Percentiles rank a stretch among this genome's conserved stretches.
Evolutionary conservation across 495 filamentous ascomycete genomes (phyloP).

Genomic region (Aspergillus conjunctus): DNA sequence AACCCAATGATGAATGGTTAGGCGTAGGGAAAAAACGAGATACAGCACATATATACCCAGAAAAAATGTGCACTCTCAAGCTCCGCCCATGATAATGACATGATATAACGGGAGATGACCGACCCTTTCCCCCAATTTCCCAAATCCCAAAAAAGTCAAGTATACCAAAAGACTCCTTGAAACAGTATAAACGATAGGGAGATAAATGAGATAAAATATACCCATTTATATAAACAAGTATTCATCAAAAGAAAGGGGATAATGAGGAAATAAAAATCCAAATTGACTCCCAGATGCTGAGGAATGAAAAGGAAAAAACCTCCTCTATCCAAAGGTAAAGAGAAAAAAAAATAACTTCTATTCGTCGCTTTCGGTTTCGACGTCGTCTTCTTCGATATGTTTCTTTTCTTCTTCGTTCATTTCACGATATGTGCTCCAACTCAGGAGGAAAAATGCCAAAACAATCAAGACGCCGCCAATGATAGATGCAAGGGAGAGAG

Average conservation of each 20-base stretch:
- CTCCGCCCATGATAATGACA: background rate
- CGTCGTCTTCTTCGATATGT: constrained; percentile 47
- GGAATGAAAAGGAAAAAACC: too few species aligned
- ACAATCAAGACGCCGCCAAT: constrained; percentile 86
- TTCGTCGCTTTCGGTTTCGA: constrained; percentile 47
- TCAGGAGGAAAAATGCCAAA: constrained; percentile 78
- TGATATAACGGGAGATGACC: too few species aligned
- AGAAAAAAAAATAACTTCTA: constrained; percentile 30
- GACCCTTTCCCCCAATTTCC: too few species aligned
- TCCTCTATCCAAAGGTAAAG: too few species aligned
- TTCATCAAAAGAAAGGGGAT: background rate
- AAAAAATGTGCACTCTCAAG: background rate
- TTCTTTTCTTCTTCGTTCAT: constrained; percentile 79
- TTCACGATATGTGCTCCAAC: constrained; percentile 89
- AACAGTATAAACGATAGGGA: too few species aligned
- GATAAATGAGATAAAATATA: background rate
- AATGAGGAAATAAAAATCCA: background rate
- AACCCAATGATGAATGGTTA: background rate
- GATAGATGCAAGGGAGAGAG: constrained; percentile 72
- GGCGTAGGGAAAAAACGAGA: background rate
- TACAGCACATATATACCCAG: background rate
- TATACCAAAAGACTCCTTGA: too few species aligned
- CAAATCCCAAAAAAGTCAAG: too few species aligned
- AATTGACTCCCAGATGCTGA: background rate
- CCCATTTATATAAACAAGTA: background rate